Conservation (phyloP, 2,329 filamentous ascomycete species). For the Fusarium nematophilum region DNA sequence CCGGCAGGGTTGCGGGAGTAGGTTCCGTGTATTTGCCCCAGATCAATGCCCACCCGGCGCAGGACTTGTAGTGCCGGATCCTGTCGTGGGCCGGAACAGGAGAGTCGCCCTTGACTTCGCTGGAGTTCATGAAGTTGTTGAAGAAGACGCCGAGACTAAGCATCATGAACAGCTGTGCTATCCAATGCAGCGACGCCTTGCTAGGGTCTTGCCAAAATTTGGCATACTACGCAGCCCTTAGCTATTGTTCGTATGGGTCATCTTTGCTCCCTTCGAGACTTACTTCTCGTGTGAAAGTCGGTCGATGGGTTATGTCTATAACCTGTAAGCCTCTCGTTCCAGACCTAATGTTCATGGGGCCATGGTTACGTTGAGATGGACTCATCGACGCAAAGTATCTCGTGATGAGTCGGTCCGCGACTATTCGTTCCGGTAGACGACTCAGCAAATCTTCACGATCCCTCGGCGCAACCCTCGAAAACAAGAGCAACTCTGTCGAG, state of each 20-base stretch:
- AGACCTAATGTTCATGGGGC: neutral
- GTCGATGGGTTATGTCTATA: slow-evolving; percentile 64
- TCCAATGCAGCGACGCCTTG: slow-evolving; percentile 56
- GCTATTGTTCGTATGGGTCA: neutral
- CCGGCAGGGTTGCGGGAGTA: slow-evolving; percentile 59
- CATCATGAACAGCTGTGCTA: slow-evolving; percentile 63
- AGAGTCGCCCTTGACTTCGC: slow-evolving; percentile 57
- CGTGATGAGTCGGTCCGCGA: slow-evolving; percentile 63
- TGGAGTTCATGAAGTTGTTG: slow-evolving; percentile 56
- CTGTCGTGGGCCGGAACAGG: slow-evolving; percentile 55
- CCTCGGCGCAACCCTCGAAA: slow-evolving; percentile 52
- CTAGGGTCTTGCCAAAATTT: slow-evolving; percentile 61
- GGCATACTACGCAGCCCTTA: slow-evolving; percentile 54
- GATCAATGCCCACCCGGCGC: slow-evolving; percentile 63
- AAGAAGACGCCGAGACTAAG: slow-evolving; percentile 57
- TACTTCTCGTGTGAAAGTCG: slow-evolving; percentile 61
- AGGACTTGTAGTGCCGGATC: slow-evolving; percentile 60
- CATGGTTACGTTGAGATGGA: slow-evolving; percentile 60
- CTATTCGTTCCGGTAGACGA: slow-evolving; percentile 58
- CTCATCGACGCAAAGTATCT: slow-evolving; percentile 65
- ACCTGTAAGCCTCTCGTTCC: slow-evolving; percentile 10
- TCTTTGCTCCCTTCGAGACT: slow-evolving; percentile 10
- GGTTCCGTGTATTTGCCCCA: slow-evolving; percentile 63
- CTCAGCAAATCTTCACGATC: slow-evolving; percentile 60
- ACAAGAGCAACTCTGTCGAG: slow-evolving; percentile 57